These are phyloP conservation scores for Coprinopsis marcescibilis DNA, from an alignment of 768 basidiomycete species.

Conservation along the genomic window DNA sequence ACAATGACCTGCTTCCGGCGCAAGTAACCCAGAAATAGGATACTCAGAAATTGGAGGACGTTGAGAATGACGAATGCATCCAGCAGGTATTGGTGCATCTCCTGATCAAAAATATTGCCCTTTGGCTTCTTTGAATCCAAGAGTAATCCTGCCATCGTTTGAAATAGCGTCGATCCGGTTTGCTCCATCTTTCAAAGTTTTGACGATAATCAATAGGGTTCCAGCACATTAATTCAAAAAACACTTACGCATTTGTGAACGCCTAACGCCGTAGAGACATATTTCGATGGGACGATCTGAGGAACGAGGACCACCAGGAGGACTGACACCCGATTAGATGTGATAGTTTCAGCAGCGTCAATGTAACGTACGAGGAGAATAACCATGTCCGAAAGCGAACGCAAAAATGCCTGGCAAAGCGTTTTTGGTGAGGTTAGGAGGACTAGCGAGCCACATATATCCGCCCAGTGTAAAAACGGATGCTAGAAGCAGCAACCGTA, in stretches of 20 bases:
- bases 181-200: slow-evolving; percentile 65
- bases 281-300: slow-evolving; percentile 61
- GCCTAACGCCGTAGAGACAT: slow-evolving; percentile 73
- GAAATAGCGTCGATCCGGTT: slow-evolving; percentile 65
- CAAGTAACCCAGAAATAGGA: slow-evolving; percentile 44
- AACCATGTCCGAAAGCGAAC: slow-evolving; percentile 68
- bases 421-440: slow-evolving; percentile 48
- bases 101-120: slow-evolving; percentile 22
- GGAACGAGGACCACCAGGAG: slow-evolving; percentile 72
- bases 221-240: background rate
- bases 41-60: slow-evolving; percentile 46
- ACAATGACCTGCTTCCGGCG: slow-evolving; percentile 33
- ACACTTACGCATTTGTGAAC: slow-evolving; percentile 73
- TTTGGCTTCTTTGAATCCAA: slow-evolving; percentile 43
- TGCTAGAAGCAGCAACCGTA: slow-evolving; percentile 53
- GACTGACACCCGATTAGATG: slow-evolving; percentile 43
- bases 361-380: slow-evolving; percentile 53
- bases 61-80: slow-evolving; percentile 54
- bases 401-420: slow-evolving; percentile 56
- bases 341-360: slow-evolving; percentile 8
- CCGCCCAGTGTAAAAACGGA: slow-evolving; percentile 54
- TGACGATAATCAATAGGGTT: background rate
- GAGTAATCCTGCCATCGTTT: slow-evolving; percentile 65
- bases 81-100: slow-evolving; percentile 49
- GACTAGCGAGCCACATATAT: slow-evolving; percentile 63